These are phyloP conservation scores for Epicoccum sorghinum DNA, from an alignment of 2,329 filamentous ascomycete genomes.

Conservation along the genomic window DNA sequence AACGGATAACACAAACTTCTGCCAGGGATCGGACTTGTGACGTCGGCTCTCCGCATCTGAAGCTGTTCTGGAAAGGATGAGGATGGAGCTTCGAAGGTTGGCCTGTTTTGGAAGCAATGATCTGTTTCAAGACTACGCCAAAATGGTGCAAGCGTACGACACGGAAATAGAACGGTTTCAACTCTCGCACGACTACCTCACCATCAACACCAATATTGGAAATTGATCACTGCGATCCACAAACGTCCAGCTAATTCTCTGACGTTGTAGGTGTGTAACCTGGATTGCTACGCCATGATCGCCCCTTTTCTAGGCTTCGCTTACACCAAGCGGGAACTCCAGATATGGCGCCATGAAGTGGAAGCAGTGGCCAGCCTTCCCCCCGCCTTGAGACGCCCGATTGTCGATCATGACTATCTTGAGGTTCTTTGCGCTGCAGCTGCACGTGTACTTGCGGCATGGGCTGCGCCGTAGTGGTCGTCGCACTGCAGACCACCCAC, in stretches of 20 bases:
- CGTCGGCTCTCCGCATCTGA: conserved; percentile 36
- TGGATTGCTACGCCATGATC: background rate
- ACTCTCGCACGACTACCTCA: conserved; percentile 20
- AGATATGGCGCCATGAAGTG: too few species aligned
- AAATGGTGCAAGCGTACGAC: conserved; percentile 5
- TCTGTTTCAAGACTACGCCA: conserved; percentile 16
- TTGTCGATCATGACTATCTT: background rate
- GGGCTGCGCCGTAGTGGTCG: background rate
- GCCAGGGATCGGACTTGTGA: conserved; percentile 13
- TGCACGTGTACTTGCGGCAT: background rate
- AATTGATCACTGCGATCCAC: conserved; percentile 1
- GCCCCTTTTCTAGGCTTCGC: background rate
- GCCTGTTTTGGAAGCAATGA: conserved; percentile 9
- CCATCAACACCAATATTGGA: conserved; percentile 11
- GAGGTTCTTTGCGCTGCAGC: background rate
- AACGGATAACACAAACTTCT: background rate
- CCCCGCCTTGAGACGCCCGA: background rate
- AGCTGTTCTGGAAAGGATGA: conserved; percentile 7
- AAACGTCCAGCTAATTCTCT: background rate
- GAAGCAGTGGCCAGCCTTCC: background rate
- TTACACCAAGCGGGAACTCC: too few species aligned
- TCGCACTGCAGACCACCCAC: background rate
- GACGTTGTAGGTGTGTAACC: background rate
- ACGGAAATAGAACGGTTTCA: conserved; percentile 29
- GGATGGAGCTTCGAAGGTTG: background rate